A percentile compares a stretch with the other conserved stretches of the same genome.
Evolutionary conservation across 1,139 yeast genomes (phyloP).

Genomic region (Suhomyces bokatorum): DNA sequence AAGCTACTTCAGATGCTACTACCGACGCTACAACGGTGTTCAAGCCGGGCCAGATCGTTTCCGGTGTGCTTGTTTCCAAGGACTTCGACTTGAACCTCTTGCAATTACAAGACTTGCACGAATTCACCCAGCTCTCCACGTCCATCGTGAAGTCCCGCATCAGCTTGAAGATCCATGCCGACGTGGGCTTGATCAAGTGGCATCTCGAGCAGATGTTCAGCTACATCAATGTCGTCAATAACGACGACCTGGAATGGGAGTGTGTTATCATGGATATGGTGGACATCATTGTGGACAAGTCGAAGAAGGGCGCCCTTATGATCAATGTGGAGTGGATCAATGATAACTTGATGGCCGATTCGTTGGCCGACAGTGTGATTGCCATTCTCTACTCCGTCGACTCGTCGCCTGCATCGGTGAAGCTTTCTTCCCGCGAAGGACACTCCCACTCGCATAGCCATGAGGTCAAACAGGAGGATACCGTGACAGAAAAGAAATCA

Average conservation of each 20-base stretch:
- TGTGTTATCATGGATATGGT: conserved; percentile 50
- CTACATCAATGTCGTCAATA: conserved; percentile 63
- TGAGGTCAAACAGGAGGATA: conserved; percentile 14
- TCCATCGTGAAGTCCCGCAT: conserved; percentile 84
- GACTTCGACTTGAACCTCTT: conserved; percentile 85
- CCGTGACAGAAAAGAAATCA: conserved; percentile 21
- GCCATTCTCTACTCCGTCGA: conserved; percentile 91
- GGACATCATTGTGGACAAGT: conserved; percentile 47
- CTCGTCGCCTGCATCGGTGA: conserved; percentile 93
- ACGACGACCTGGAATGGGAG: conserved; percentile 58
- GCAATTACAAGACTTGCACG: conserved; percentile 83
- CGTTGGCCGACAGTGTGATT: conserved; percentile 90
- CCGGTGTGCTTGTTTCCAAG: conserved; percentile 90
- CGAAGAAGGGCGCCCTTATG: conserved; percentile 35
- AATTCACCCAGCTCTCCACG: conserved; percentile 83
- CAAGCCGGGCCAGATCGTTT: conserved; percentile 49
- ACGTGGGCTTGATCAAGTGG: conserved; percentile 77
- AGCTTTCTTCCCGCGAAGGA: conserved; percentile 61
- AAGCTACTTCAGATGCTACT: conserved; percentile 6
- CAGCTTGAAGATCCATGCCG: conserved; percentile 74
- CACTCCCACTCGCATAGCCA: conserved; percentile 36
- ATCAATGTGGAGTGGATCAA: conserved; percentile 88
- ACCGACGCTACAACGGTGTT: conserved; percentile 16
- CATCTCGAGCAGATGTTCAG: conserved; percentile 97
- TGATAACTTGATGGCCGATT: conserved; percentile 78